A percentile compares a stretch with the other conserved stretches of the same genome.
Conservation (phyloP, 2,329 filamentous ascomycete species). For the Penicillium sp. region DNA sequence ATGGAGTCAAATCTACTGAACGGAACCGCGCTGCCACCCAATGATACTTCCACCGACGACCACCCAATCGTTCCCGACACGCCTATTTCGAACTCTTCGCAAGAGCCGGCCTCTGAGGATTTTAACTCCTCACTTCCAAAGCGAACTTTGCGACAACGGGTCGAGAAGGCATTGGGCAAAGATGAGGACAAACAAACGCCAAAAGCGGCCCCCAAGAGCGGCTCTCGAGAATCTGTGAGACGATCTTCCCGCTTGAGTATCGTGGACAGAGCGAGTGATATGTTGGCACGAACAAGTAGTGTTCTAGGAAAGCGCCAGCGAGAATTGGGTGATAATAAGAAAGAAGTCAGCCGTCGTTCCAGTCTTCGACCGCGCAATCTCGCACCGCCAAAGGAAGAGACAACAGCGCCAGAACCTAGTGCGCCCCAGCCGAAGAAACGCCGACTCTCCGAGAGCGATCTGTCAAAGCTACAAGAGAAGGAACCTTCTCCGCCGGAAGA, state of each 20-base stretch:
- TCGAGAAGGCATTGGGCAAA: constrained; percentile 34
- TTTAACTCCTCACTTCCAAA: constrained; percentile 31
- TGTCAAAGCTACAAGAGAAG: constrained; percentile 28
- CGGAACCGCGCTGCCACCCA: constrained; percentile 25
- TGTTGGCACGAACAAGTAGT: constrained; percentile 54
- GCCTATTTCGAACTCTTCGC: constrained; percentile 40
- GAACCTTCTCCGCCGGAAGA: constrained; percentile 27
- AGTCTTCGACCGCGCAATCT: constrained; percentile 60
- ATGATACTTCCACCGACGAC: constrained; percentile 27
- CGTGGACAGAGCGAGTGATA: constrained; percentile 49
- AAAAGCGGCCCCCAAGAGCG: constrained; percentile 27
- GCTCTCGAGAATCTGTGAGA: constrained; percentile 36
- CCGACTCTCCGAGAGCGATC: constrained; percentile 45
- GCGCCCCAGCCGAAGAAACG: constrained; percentile 45
- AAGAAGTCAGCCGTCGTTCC: constrained; percentile 60
- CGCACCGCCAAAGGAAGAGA: constrained; percentile 31
- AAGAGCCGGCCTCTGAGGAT: constrained; percentile 31
- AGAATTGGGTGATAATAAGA: constrained; percentile 58
- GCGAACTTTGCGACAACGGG: constrained; percentile 37
- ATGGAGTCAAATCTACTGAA: constrained; percentile 42
- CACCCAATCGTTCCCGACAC: constrained; percentile 37
- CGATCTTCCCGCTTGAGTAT: constrained; percentile 51
- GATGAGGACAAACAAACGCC: constrained; percentile 29
- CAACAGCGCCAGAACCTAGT: constrained; percentile 13
- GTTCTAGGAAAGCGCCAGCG: constrained; percentile 65